These are phyloP conservation scores for Cystobasidium onofrii DNA, from an alignment of 768 basidiomycete species.

Conservation along the genomic window DNA sequence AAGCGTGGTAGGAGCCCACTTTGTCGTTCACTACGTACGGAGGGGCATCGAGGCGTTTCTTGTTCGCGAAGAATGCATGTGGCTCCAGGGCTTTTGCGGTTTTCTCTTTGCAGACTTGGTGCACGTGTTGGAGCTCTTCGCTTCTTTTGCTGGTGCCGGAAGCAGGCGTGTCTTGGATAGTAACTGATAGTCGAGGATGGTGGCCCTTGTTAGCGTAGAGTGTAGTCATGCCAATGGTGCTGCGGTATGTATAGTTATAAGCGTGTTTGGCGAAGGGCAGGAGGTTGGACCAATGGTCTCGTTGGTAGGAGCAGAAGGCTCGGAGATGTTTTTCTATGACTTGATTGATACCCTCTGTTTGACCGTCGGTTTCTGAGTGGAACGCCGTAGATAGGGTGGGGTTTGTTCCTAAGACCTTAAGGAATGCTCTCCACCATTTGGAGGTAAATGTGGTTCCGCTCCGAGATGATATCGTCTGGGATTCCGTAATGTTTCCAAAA, in stretches of 20 bases:
- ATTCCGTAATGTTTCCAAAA: slow-evolving; percentile 40
- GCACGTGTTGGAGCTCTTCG: too few relatives aligned
- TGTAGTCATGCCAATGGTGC: slow-evolving; percentile 44
- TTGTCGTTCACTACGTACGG: too few relatives aligned
- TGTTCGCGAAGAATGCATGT: too few relatives aligned
- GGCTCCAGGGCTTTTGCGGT: too few relatives aligned
- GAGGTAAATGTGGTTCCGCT: slow-evolving; percentile 42
- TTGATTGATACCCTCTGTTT: slow-evolving; percentile 50
- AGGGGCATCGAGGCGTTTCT: too few relatives aligned
- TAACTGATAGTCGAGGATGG: slow-evolving; percentile 43
- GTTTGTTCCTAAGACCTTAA: slow-evolving; percentile 38
- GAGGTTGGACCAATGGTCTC: slow-evolving; percentile 47
- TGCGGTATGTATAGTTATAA: slow-evolving; percentile 45
- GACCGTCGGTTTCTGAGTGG: slow-evolving; percentile 50
- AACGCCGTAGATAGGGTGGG: slow-evolving; percentile 48
- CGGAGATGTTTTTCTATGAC: slow-evolving; percentile 48
- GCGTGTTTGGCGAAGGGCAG: slow-evolving; percentile 45
- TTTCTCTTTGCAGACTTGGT: too few relatives aligned
- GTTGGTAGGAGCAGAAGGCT: slow-evolving; percentile 44
- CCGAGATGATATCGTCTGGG: slow-evolving; percentile 41
- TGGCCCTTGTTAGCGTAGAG: slow-evolving; percentile 37
- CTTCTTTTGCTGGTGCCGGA: too few relatives aligned
- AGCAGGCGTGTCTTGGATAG: neutral
- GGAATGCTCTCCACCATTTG: neutral
- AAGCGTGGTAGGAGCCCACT: too few relatives aligned